Base-by-base conservation (phyloP, 192 early-diverging fungal genomes). In the Linnemannia hyalina region DNA sequence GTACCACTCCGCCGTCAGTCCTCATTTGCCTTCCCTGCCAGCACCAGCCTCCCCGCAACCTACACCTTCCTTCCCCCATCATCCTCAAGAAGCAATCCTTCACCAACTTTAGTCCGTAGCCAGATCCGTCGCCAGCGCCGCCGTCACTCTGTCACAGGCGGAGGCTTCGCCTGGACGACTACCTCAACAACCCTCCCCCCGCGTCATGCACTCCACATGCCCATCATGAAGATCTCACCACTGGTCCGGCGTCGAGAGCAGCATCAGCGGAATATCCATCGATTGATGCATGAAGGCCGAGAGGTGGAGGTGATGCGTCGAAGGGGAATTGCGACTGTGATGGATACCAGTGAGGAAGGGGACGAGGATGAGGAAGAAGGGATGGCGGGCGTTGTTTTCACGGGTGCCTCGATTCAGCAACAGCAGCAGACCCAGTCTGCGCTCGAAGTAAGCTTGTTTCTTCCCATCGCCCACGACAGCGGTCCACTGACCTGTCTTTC, bases 171-270 rank as follows among this genome's bases (percentile, higher is more conserved):
- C 2, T 73, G 40, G 72, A 47, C 42, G 0, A 63, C 81, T n/a
- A 68, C 81, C 29, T 76, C 68, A 57, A 49, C 55, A 18, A 60
- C 82, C 1, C 38, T 83, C 11, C 82, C 82, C 20, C 82, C 82
- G 11, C 70, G 76, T 20, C 82, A 83, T 57, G 82, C 82, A 38
- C 63, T 83, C 0, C 82, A 83, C 38, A 83, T 83, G 82, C 82
- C 82, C 4, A 73, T 83, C 3, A 83, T 83, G 82, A 83, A 83
- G 77, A 70, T 83, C 29, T 73, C 74, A 35, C 82, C 82, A 29
- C 46, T 42, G 10, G 44, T 83, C 11, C 78, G 82, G 65, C 40
- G 76, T 40, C 69, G 49, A n/a, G 82, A 83, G 32, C 70, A 75
- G 20, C 82, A 83, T 15, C 82, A 83, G 57, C 82, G 76, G 1